Evolutionary conservation across 164 flowering plant genomes (phyloP), one percentile per base, ranked within the genome.

Genomic region (Macadamia integrifolia): DNA sequence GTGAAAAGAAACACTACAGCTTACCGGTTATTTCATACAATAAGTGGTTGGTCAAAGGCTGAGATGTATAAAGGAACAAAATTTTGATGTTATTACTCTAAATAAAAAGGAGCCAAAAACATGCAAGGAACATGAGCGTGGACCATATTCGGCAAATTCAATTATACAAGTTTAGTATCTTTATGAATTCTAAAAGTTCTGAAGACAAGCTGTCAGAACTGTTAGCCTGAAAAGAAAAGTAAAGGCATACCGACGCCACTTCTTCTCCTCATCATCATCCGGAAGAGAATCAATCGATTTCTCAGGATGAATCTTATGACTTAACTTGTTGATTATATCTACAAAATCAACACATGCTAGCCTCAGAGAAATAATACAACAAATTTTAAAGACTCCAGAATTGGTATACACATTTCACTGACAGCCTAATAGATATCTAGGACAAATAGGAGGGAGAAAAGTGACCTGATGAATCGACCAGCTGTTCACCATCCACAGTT

Each of bases 381-480:
- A 35, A 35, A 35, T 35, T 35, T 15, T 11, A 2, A 62, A 10
- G 48, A 28, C 31, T 28, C 32, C 11, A 40, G 6, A 62, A 14
- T 28, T 40, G n/a, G 15, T 6, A 8, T n/a, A 6, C n/a, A 62
- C 50, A 9, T 9, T 46, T 46, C 50, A 44, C 30, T n/a, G 9
- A 44, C 43, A 40, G 31, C 7, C 18, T 18, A 28, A n/a, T 8
- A 46, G 13, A 11, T 3, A 9, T 46, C 9, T 11, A 2, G 57
- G 57, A 14, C 3, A 53, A 17, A 13, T 2, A 53, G 57, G 14
- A 14, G 15, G 17, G 17, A n/a, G 15, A 53, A 53, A 12, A 53
- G 2, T 14, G 18, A 88, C 96, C 93, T 79, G 93, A 88, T 35
- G 93, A 90, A 69, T 90, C 86, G 29, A 80, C 86, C 77, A 90